phyloP scores from a whole-genome alignment of 345 rosid species.

The Aethionema arabicum region DNA sequence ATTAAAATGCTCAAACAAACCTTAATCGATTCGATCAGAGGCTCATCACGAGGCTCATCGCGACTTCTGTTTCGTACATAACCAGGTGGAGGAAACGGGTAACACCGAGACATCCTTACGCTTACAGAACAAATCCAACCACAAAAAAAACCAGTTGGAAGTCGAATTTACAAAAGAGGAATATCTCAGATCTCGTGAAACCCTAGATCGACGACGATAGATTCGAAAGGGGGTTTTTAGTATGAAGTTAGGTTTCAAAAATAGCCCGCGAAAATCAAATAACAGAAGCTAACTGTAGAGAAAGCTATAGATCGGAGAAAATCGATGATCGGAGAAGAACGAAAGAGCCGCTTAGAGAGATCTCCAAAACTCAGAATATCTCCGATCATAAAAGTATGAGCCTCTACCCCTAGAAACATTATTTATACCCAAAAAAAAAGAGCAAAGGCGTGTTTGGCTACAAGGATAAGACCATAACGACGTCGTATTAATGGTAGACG shows the following conservation, averaged over 20 bases:
- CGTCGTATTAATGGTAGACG: too few relatives aligned
- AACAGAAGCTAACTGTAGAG: conserved; percentile 17
- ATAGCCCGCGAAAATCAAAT: conserved; percentile 25
- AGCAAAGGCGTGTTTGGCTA: conserved; percentile 30
- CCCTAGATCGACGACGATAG: conserved; percentile 36
- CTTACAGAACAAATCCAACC: conserved; percentile 16
- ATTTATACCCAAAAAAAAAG: conserved; percentile 28
- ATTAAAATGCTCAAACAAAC: conserved; percentile 50
- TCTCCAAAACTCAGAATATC: conserved; percentile 23
- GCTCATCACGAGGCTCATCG: conserved; percentile 32
- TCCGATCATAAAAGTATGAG: conserved; percentile 19
- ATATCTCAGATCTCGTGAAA: conserved; percentile 36
- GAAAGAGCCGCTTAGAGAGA: conserved; percentile 20
- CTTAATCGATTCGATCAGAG: conserved; percentile 54
- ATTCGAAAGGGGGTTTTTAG: conserved; percentile 5
- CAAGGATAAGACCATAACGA: not conserved
- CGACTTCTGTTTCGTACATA: conserved; percentile 40
- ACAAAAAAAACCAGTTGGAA: not conserved
- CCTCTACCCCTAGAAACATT: not conserved
- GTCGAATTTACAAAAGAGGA: not conserved
- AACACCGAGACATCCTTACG: conserved; percentile 67
- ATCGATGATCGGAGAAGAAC: conserved; percentile 6
- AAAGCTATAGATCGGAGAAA: conserved; percentile 12
- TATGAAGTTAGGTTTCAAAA: not conserved
- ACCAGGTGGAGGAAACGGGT: conserved; percentile 52